Conservation (phyloP, 2,329 filamentous ascomycete genomes). For the Calonectria honghensis region DNA sequence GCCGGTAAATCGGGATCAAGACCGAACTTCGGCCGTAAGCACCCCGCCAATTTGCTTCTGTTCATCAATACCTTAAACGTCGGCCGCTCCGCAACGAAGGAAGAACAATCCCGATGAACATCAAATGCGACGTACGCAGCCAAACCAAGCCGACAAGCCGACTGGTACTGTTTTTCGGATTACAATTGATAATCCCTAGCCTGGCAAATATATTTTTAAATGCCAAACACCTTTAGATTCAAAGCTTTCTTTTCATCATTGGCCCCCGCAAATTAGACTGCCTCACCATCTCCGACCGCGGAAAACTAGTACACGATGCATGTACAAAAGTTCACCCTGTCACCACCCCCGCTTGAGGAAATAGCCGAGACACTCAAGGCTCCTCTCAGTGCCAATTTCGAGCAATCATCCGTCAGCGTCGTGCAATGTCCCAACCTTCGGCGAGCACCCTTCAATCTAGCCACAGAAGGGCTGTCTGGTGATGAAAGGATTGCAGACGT, state of each 20-base stretch:
- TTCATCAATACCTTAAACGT: neutral
- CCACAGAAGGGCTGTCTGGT: neutral
- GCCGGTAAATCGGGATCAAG: neutral
- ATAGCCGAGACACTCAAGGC: neutral
- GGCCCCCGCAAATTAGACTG: neutral
- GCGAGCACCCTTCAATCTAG: neutral
- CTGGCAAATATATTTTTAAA: too few species aligned
- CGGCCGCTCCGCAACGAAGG: neutral
- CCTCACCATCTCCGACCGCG: neutral
- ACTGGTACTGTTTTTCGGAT: too few species aligned
- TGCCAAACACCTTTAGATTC: neutral
- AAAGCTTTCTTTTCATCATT: neutral
- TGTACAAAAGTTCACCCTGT: neutral
- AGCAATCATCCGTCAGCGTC: neutral
- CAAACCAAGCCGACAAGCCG: neutral
- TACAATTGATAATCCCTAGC: neutral
- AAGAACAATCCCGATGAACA: constrained; percentile 11
- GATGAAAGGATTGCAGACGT: neutral
- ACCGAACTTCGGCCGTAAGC: constrained; percentile 3
- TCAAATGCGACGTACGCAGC: neutral
- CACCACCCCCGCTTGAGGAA: neutral
- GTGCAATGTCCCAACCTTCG: too few species aligned
- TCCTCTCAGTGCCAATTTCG: constrained; percentile 1
- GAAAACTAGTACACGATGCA: neutral
- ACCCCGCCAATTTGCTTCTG: neutral